Conservation (phyloP, 148 eudicot species). For the Nyssa sinensis region DNA sequence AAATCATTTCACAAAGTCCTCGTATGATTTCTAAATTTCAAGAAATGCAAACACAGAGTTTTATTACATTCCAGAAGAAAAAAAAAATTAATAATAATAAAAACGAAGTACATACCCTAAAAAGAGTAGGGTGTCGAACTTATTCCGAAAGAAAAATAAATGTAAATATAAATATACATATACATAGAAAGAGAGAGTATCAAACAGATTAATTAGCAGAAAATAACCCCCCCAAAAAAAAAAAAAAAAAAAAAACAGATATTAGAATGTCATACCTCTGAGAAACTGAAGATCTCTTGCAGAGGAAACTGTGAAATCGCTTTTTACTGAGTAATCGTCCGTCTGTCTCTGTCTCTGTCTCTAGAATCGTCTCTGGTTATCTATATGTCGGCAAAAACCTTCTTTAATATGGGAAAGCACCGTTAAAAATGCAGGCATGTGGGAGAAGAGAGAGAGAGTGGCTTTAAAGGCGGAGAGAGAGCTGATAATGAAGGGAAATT, state of each 20-base stretch:
- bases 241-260: no score
- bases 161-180: no score
- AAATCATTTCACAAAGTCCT: neutral
- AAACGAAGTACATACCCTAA: neutral
- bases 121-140: no score
- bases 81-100: no score
- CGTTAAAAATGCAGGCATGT: no score
- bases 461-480: no score
- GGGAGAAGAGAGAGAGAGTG: no score
- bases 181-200: no score
- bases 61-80: neutral
- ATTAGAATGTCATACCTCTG: neutral
- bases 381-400: neutral
- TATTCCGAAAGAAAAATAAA: neutral
- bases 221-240: no score
- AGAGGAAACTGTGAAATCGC: neutral
- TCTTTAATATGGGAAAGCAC: no score
- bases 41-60: neutral
- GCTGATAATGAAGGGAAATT: no score
- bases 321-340: neutral
- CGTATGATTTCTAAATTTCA: neutral
- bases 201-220: no score
- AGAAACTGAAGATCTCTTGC: neutral
- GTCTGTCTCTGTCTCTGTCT: neutral
- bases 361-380: neutral